A percentile compares a stretch with the other conserved stretches of the same genome.
Evolutionary conservation across 345 rosid genomes (phyloP).

Genomic region (Corymbia maculata): DNA sequence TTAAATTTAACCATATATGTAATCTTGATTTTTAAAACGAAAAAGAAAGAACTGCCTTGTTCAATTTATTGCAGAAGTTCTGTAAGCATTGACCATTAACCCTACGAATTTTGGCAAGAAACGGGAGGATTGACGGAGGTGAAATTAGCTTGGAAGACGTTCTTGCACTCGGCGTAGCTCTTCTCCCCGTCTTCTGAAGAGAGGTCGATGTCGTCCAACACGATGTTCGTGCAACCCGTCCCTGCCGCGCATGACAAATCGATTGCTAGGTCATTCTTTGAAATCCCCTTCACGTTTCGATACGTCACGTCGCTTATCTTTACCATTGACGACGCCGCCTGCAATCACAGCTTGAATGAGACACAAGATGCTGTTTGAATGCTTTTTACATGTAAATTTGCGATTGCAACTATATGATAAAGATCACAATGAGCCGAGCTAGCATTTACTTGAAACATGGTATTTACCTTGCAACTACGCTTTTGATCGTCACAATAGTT

Average conservation of each 20-base stretch:
- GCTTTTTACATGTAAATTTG: background rate
- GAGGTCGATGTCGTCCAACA: constrained; percentile 9
- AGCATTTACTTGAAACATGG: background rate
- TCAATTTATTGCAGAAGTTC: background rate
- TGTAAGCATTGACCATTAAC: background rate
- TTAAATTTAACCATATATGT: no score
- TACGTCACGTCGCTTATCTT: constrained; percentile 23
- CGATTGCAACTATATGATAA: background rate
- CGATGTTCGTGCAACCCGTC: constrained; percentile 18
- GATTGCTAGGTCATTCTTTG: constrained; percentile 12
- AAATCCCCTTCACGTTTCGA: constrained; percentile 12
- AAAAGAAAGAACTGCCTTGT: no score
- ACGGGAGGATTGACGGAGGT: background rate
- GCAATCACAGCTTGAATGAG: background rate
- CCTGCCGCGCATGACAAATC: constrained; percentile 6
- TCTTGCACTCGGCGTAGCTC: constrained; percentile 11
- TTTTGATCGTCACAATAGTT: background rate
- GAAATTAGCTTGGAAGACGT: background rate
- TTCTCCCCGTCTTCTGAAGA: constrained; percentile 1
- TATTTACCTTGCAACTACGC: background rate
- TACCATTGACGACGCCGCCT: constrained; percentile 1
- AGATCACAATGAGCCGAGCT: background rate
- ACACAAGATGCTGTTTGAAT: background rate
- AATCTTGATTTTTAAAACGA: no score
- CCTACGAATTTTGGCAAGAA: background rate